Evolutionary conservation across 768 basidiomycete species (phyloP), one percentile per base, ranked within the genome.

Genomic region (Xerocomellus chrysenteron): DNA sequence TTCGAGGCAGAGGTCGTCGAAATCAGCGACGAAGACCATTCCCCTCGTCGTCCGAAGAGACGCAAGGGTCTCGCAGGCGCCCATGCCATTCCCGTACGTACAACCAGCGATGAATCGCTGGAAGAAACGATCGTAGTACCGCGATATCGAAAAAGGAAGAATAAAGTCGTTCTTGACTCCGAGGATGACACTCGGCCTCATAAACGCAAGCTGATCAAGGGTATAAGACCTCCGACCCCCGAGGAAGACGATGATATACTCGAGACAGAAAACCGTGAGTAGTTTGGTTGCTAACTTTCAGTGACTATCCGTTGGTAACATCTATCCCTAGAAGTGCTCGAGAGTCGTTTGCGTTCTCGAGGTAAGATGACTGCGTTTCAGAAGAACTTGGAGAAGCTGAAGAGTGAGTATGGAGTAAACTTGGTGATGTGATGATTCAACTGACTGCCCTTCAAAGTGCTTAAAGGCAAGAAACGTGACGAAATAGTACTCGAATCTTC

Each of bases 351-450:
- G 32, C 84, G 91, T 36, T 68, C 73, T 28, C 81, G 88, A 32
- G 74, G 77, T 55, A 89, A 82, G 70, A 77, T 79, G 68, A 80
- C 85, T 14, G 58, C 70, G 6, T 92, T 82, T 66, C 86, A 85
- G 60, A 79, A 76, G 66, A 86, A 81, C 57, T 68, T 92, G 14
- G 85, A 88, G 58, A 84, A 77, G 58, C 63, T 91, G 50, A 88
- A 82, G 72, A 76, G 90, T 92, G 24, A 53, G 67, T 47, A 8
- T 21, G 13, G 24, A 37, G 16, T 2, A 21, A 42, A 19, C 30
- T 14, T 14, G 30, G n/a, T 41, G 19, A 44, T 46, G 17, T 16
- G 5, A 21, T 19, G 8, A 33, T n/a, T 35, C 47, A 43, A 49
- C 54, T 65, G 21, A 56, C 40, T 47, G 28, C 28, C n/a, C 26